A percentile compares a stretch with the other conserved stretches of the same genome.
phyloP scores from a whole-genome alignment of 495 filamentous ascomycete species.

The Penicillium canescens region DNA sequence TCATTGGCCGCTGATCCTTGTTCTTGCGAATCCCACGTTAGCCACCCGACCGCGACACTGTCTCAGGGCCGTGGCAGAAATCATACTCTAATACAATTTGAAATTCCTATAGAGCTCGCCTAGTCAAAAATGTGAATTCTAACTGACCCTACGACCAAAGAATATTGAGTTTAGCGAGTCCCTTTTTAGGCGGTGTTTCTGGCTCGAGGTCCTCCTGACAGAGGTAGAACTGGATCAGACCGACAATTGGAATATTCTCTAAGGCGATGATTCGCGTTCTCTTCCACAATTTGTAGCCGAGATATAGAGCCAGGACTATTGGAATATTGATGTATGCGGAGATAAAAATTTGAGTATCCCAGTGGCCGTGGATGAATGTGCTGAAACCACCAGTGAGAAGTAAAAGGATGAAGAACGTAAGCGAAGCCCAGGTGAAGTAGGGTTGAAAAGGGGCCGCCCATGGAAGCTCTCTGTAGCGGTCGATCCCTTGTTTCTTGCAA shows the following conservation, averaged over 20 bases:
- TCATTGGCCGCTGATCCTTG: too few relatives aligned
- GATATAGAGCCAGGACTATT: conserved; percentile 45
- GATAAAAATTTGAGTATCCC: conserved; percentile 17
- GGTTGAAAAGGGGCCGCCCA: conserved; percentile 49
- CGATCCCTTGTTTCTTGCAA: conserved; percentile 40
- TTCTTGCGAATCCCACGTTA: too few relatives aligned
- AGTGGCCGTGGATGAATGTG: conserved; percentile 48
- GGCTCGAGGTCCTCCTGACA: conserved; percentile 1
- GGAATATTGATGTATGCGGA: conserved; percentile 44
- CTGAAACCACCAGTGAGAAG: conserved; percentile 7
- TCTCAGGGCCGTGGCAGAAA: too few relatives aligned
- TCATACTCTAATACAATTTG: too few relatives aligned
- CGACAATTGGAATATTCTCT: conserved; percentile 35
- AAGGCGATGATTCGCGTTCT: conserved; percentile 52
- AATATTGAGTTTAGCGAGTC: conserved; percentile 4
- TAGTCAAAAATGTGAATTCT: too few relatives aligned
- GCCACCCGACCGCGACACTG: too few relatives aligned
- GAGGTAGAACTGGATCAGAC: conserved; percentile 3
- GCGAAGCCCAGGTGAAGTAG: conserved; percentile 40
- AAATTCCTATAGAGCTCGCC: too few relatives aligned
- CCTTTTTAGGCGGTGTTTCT: not conserved
- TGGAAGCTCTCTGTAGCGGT: conserved; percentile 33
- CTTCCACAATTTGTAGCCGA: conserved; percentile 50
- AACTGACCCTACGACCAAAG: conserved; percentile 7
- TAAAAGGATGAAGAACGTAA: conserved; percentile 46